Conservation (phyloP, 2,329 filamentous ascomycete species). For the Sclerotiophoma versabilis region DNA sequence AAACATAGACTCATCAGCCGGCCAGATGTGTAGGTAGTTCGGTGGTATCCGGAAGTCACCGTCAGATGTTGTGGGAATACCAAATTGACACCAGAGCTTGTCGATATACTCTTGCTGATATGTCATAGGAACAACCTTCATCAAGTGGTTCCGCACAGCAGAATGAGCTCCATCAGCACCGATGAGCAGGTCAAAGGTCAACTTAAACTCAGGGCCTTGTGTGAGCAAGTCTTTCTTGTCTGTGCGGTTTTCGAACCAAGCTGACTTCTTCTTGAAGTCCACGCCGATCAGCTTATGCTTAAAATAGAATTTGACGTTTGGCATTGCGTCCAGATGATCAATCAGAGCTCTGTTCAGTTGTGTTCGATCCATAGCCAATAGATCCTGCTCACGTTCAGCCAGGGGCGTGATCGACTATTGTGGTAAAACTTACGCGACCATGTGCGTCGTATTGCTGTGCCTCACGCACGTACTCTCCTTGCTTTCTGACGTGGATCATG, state of each 20-base stretch:
- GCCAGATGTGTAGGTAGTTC: conserved; percentile 97
- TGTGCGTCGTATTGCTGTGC: conserved; percentile 91
- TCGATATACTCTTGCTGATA: conserved; percentile 96
- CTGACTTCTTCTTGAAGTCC: conserved; percentile 78
- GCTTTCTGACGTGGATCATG: conserved; percentile 85
- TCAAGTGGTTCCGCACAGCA: conserved; percentile 86
- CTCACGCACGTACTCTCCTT: conserved; percentile 74
- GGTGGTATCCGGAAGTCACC: conserved; percentile 80
- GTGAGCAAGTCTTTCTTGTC: conserved; percentile 30
- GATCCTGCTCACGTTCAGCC: conserved; percentile 63
- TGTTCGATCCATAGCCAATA: conserved; percentile 85
- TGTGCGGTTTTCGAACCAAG: conserved; percentile 78
- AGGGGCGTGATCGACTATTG: neutral
- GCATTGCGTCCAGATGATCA: conserved; percentile 80
- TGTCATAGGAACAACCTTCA: conserved; percentile 92
- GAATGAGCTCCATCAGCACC: conserved; percentile 97
- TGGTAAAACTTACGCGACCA: conserved; percentile 71
- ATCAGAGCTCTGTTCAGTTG: conserved; percentile 83
- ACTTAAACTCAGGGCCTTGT: conserved; percentile 70
- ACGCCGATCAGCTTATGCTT: conserved; percentile 91
- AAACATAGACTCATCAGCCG: conserved; percentile 93
- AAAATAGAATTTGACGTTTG: conserved; percentile 92
- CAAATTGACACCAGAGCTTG: conserved; percentile 96
- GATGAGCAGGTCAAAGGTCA: conserved; percentile 90
- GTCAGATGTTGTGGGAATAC: conserved; percentile 65